Percentiles rank a stretch among this genome's conserved stretches.
Conservation (phyloP, 1,139 yeast genomes). For the Geotrichum aggregatum region DNA sequence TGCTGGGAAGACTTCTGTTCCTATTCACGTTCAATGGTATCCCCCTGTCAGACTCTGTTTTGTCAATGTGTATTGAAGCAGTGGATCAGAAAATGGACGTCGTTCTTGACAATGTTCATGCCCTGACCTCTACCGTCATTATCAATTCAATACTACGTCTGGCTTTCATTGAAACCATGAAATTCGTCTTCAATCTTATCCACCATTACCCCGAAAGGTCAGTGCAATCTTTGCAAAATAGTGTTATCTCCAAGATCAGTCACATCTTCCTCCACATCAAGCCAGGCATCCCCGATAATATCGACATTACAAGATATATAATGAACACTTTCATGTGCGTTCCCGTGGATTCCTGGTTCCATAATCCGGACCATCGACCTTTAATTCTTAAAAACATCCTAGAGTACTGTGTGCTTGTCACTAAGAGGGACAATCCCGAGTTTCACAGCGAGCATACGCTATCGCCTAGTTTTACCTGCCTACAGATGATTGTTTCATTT, state of each 20-base stretch:
- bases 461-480: slow-evolving; percentile 13
- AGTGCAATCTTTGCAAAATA: not conserved
- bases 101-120: not conserved
- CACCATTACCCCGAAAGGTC: slow-evolving; percentile 25
- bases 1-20: slow-evolving; percentile 26
- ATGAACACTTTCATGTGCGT: slow-evolving; percentile 24
- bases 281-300: slow-evolving; percentile 15
- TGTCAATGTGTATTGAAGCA: slow-evolving; percentile 16
- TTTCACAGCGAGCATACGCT: slow-evolving; percentile 9
- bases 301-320: slow-evolving; percentile 23
- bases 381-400: not conserved
- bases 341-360: slow-evolving; percentile 23
- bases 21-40: slow-evolving; percentile 27
- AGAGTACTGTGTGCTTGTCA: not conserved
- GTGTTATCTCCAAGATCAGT: slow-evolving; percentile 16
- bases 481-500: slow-evolving; percentile 4
- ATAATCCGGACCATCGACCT: not conserved
- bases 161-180: slow-evolving; percentile 27
- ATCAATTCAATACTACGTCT: slow-evolving; percentile 9
- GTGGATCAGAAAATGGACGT: slow-evolving; percentile 17
- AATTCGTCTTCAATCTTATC: slow-evolving; percentile 27
- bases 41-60: not conserved
- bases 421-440: not conserved
- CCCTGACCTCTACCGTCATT: not conserved
- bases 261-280: slow-evolving; percentile 21